Evolutionary conservation across 2,329 filamentous ascomycete species (phyloP), one percentile per base, ranked within the genome.

Genomic region (Sarocladium brachiariae): DNA sequence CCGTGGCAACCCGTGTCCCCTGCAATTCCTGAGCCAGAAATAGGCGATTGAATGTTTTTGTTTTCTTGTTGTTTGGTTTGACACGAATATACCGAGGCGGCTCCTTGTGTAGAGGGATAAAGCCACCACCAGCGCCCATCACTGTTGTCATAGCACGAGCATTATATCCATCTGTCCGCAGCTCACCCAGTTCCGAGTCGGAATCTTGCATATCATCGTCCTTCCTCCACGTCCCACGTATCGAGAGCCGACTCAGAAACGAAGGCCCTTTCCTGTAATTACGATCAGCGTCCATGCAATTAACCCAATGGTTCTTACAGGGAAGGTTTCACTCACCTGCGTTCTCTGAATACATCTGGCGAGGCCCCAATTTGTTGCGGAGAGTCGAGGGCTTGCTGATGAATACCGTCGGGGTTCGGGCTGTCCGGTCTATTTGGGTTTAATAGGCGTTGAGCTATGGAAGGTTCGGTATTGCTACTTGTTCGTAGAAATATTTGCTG

Each of bases 71-170:
- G 62, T 89, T 84, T 1, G 85, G 73, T 56, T 85, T 83, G 53
- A 96, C 86, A 56, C 89, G 89, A 60, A 97, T 93, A 62, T 97
- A 97, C 23, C 88, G 83, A 2, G 91, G 89, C 3, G 92, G 91
- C 50, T 91, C 88, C 56, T 93, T 93, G 62, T 95, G 85, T 55
- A 85, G 82, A 7, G 93, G 92, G 51, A 89, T 89, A 65, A 86
- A 97, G 53, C 89, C 86, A 50, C 70, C 72, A 51, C 71, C 77
- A 23, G 80, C 78, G 49, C 81, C 86, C 61, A 88, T 78, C 48
- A 86, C 80, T 53, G 89, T 85, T 33, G 86, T 86, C 65, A 95
- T 92, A 53, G 91, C 83, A 58, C 86, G 81, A 30, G 89, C 87
- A 66, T 95, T 85, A 71, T 85, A 87, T 50, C 89, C 89, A 64